These are phyloP conservation scores for Hevea brasiliensis DNA, from an alignment of 345 rosid genomes.

Conservation along the genomic window DNA sequence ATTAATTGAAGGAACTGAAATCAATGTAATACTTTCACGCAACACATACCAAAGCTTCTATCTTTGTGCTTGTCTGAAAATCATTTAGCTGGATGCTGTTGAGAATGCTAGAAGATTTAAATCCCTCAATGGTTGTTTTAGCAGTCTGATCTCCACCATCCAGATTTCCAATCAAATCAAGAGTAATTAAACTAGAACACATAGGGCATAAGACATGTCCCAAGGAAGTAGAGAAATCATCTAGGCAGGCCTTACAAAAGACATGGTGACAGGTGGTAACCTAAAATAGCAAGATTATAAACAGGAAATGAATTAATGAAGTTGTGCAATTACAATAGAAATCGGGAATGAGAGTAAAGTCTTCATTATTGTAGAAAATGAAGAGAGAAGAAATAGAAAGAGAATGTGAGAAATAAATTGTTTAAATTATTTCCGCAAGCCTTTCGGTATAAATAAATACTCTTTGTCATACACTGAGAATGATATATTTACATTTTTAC, in stretches of 20 bases:
- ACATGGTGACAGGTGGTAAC: slow-evolving; percentile 75
- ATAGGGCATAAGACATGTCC: slow-evolving; percentile 76
- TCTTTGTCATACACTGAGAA: no score
- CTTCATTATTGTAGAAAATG: no score
- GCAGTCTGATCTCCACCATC: slow-evolving; percentile 46
- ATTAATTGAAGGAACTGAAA: neutral
- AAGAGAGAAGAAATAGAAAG: no score
- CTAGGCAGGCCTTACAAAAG: slow-evolving; percentile 89
- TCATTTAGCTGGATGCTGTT: slow-evolving; percentile 74
- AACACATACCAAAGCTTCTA: slow-evolving; percentile 88
- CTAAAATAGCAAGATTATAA: slow-evolving; percentile 40
- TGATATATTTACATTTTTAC: no score
- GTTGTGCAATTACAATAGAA: no score
- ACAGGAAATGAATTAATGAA: neutral
- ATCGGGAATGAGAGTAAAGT: no score
- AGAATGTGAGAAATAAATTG: no score
- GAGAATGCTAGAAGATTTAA: slow-evolving; percentile 76
- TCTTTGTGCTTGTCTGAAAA: slow-evolving; percentile 97
- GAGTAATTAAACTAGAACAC: slow-evolving; percentile 70
- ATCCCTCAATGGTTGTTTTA: slow-evolving; percentile 69
- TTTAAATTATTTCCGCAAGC: no score
- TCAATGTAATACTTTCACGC: slow-evolving; percentile 2
- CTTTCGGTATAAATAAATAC: no score
- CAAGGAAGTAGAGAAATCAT: slow-evolving; percentile 59
- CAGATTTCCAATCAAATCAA: slow-evolving; percentile 62